Conservation (phyloP, 345 rosid species). For the Populus euphratica region DNA sequence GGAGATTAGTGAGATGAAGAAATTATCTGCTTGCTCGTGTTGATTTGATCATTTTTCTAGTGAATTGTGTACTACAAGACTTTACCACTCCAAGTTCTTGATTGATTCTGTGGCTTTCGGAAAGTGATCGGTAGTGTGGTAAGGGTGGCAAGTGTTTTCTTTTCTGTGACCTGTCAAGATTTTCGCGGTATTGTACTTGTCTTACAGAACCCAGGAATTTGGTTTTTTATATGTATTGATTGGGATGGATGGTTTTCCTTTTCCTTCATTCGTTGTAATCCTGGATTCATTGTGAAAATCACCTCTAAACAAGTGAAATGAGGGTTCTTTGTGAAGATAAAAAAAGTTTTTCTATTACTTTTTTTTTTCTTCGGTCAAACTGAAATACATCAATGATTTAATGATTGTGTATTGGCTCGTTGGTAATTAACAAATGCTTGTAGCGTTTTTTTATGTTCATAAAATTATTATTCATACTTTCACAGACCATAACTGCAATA, state of each 20-base stretch:
- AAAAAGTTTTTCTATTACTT: neutral
- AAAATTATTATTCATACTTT: too few species aligned
- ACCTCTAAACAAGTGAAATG: too few species aligned
- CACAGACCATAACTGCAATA: too few species aligned
- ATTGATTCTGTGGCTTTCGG: neutral
- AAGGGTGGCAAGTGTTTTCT: neutral
- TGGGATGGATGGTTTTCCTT: neutral
- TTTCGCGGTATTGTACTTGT: neutral
- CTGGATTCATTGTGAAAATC: neutral
- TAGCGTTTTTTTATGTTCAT: too few species aligned
- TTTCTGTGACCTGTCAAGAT: too few species aligned
- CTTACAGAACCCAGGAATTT: neutral
- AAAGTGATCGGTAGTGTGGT: too few species aligned
- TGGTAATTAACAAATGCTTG: too few species aligned
- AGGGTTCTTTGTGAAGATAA: neutral
- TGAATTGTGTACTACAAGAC: neutral
- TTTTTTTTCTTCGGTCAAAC: too few species aligned
- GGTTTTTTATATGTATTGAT: neutral
- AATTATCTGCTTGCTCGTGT: slow-evolving; percentile 54
- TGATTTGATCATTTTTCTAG: slow-evolving; percentile 13
- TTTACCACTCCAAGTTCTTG: neutral
- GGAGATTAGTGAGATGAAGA: slow-evolving; percentile 54
- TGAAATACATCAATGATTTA: too few species aligned
- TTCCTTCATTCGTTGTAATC: neutral
- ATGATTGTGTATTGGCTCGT: too few species aligned